Evolutionary conservation across 2,329 filamentous ascomycete genomes (phyloP).

Genomic region (Hirsutella rhossiliensis): DNA sequence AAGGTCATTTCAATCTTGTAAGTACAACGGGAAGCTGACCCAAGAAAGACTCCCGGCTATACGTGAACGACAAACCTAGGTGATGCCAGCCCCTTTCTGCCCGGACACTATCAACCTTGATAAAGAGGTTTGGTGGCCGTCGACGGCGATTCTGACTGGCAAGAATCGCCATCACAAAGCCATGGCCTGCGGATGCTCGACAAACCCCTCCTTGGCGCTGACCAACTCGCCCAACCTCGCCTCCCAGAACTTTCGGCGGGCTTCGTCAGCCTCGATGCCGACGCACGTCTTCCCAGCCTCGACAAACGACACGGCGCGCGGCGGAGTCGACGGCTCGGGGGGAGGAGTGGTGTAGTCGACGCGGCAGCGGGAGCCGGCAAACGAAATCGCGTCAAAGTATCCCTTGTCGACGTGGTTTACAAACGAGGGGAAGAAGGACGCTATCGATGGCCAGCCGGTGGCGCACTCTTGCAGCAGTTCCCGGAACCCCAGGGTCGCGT

Average conservation of each 20-base stretch:
- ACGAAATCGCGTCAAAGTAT: slow-evolving; percentile 15
- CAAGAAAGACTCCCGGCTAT: too few relatives aligned
- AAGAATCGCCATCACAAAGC: too few relatives aligned
- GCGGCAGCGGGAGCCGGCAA: slow-evolving; percentile 13
- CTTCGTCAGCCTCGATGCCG: slow-evolving; percentile 15
- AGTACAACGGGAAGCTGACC: too few relatives aligned
- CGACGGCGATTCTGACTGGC: too few relatives aligned
- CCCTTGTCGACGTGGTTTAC: slow-evolving; percentile 16
- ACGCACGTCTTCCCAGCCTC: slow-evolving; percentile 11
- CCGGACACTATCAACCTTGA: too few relatives aligned
- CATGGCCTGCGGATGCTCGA: not conserved
- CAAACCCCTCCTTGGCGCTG: slow-evolving; percentile 8
- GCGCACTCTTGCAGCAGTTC: slow-evolving; percentile 9
- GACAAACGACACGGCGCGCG: slow-evolving; percentile 13
- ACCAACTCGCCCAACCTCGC: slow-evolving; percentile 11
- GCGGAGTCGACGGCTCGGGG: slow-evolving; percentile 11
- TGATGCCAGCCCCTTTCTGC: too few relatives aligned
- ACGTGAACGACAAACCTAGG: too few relatives aligned
- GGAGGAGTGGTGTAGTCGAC: slow-evolving; percentile 15
- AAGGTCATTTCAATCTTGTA: too few relatives aligned
- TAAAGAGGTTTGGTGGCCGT: too few relatives aligned
- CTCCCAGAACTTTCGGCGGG: slow-evolving; percentile 14
- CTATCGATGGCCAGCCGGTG: slow-evolving; percentile 7
- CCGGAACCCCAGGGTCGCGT: slow-evolving; percentile 11
- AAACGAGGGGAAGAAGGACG: slow-evolving; percentile 13